Base-by-base conservation (phyloP, 1,284 basidiomycete species). In the Salmacisia buchloeana region DNA sequence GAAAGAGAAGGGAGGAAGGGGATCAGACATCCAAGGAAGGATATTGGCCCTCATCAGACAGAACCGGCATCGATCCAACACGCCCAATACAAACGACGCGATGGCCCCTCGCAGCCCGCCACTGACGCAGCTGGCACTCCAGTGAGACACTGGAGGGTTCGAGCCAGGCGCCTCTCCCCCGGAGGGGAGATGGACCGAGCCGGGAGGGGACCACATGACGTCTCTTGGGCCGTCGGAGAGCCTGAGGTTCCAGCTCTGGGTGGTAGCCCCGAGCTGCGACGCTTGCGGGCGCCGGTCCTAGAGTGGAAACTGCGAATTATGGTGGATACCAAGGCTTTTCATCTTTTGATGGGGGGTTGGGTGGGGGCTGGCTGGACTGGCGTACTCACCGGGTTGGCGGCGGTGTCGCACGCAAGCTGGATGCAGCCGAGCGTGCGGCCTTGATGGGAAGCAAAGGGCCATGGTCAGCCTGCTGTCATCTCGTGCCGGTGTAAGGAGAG, bases 301-400 rank as follows among this genome's bases (percentile, higher is more conserved):
- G 77, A 79, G 77, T 78, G 75, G 77, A 79, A 79, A 79, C 77
- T 79, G 77, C 77, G 77, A 79, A 79, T 75, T 77, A 72, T 77
- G 76, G 76, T 79, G 77, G 77, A 79, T 78, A 79, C 77, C 77
- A 79, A 65, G 69, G 38, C 63, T 78, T n/a, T 70, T 79, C 77
- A 79, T 79, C 77, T 59, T 71, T 64, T 52, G 21, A 45, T 23
- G 15, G 59, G 39, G 21, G 31, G 41, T 29, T 38, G 45, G 27
- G 29, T 13, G 23, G n/a, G 21, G 45, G 27, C 39, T 21, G 3
- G 23, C 6, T 5, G 21, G 36, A 10, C 18, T 9, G 36, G 9
- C 10, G 36, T 38, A 10, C 10, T 38, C 36, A 38, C n/a, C n/a
- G n/a, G 18, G 18, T 38, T 38, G 10, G 10, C 36, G 9, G 36